Evolutionary conservation across 2,329 filamentous ascomycete species (phyloP), one percentile per base, ranked within the genome.

Genomic region (Rutstroemia sydowiana): DNA sequence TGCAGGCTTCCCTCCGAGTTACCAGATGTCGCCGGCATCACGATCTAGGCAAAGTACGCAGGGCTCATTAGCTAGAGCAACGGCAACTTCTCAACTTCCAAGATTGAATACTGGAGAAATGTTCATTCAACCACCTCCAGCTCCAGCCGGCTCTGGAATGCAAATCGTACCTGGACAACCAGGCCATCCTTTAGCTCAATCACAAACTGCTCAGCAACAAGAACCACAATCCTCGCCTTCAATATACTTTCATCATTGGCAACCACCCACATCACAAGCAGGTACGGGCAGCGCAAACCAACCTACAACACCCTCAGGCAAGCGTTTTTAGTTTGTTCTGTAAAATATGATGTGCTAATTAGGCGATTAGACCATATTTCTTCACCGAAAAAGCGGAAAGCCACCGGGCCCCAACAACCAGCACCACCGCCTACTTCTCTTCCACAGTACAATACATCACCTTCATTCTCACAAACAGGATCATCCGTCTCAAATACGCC

Each of bases 211-310:
- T 45, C 59, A 59, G 42, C 76, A 78, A 54, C 78, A 85, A 59
- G 80, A 84, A 57, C 41, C 59, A 20, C 62, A 64, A 43, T 77
- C 81, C 16, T 88, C 86, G 37, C 82, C 85, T 0, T 86, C 84
- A 20, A 87, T 95, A 44, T 93, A 88, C 68, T 95, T 95, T 67
- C 88, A 95, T 65, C 88, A 95, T 66, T 95, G 90, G 89, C 87
- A 92, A 54, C 90, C 90, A 42, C 90, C 90, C 13, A 78, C 76
- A 20, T 78, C 81, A 57, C 78, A 87, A 68, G 73, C 75, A 57
- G 76, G 78, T 54, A 71, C 58, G 37, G 59, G 75, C 58, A 72
- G 75, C 66, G 75, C 78, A 52, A 81, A 82, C 62, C 83, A 86
- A 66, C 85, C 86, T 55, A 79, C 79, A 63, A 86, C 85, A 56